Evolutionary conservation across 2,329 filamentous ascomycete genomes (phyloP), one percentile per base, ranked within the genome.

Genomic region (Gyromitra esculenta): DNA sequence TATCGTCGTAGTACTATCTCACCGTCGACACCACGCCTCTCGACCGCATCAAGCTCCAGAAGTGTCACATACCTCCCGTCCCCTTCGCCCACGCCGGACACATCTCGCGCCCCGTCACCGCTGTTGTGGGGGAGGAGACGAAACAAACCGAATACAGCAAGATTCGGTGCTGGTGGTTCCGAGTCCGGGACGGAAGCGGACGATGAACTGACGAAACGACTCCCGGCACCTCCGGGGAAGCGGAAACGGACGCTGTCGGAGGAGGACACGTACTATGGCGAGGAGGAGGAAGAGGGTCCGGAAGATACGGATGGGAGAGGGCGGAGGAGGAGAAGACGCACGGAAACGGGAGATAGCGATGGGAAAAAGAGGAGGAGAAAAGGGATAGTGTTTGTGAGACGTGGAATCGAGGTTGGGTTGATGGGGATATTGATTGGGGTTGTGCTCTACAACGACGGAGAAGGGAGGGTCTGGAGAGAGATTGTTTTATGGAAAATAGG

Each of bases 131-230:
- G 48, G 9, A n/a, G 48, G n/a, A 63, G 57, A 39, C 45, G 48
- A 15, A 68, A 45, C 11, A 48, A 25, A 35, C 11, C 9, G 15
- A 31, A 31, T 31, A 21, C 35, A 18, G 48, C 37, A 21, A 75
- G 65, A 37, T 59, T 31, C 13, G 56, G 52, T 35, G 8, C 60
- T n/a, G 66, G 75, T 13, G 73, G 75, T 3, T 79, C 78, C 5
- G 80, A 81, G 62, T 81, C 80, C 3, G 80, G 80, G 5, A 81
- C 80, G 2, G 80, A 81, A 50, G 80, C 80, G 6, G 80, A 81
- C 59, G 80, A 81, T 69, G 80, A 81, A 57, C 77, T 80, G 73
- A 79, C 79, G 43, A 76, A 75, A 52, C 75, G 67, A 66, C 77
- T 80, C 1, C 80, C 79, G 39, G 80, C 80, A 39, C 80, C 80